Conservation (phyloP, 2,329 filamentous ascomycete genomes). For the Pyrenochaeta sp. region DNA sequence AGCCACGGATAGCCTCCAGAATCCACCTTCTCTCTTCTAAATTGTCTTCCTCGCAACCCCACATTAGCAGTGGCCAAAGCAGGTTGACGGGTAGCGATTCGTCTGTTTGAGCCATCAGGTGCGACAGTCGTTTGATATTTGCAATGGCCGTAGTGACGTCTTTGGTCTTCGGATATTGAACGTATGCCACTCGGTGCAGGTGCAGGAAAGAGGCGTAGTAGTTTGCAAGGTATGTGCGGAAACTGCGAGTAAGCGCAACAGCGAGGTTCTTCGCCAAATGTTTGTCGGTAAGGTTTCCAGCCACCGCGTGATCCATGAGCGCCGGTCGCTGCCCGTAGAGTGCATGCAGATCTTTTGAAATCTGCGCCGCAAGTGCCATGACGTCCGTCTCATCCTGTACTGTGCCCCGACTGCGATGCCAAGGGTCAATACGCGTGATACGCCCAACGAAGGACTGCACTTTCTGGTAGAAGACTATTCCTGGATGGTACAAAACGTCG, state of each 20-base stretch:
- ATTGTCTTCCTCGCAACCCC: conserved; percentile 63
- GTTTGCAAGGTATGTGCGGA: conserved; percentile 64
- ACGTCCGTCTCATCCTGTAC: conserved; percentile 67
- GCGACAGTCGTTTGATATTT: conserved; percentile 59
- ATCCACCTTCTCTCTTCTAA: conserved; percentile 60
- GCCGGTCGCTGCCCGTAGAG: conserved; percentile 61
- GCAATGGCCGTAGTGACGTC: conserved; percentile 57
- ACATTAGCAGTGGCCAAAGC: conserved; percentile 65
- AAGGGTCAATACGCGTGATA: conserved; percentile 64
- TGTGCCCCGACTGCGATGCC: conserved; percentile 63
- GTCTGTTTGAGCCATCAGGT: conserved; percentile 55
- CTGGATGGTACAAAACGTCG: conserved; percentile 63
- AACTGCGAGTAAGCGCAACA: conserved; percentile 60
- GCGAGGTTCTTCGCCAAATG: conserved; percentile 60
- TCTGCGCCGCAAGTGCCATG: conserved; percentile 62
- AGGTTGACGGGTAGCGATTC: conserved; percentile 63
- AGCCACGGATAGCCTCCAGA: conserved; percentile 54
- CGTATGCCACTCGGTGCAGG: conserved; percentile 65
- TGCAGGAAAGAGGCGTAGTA: conserved; percentile 65
- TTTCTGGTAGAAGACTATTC: conserved; percentile 65
- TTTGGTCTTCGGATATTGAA: conserved; percentile 60
- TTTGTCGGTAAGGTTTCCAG: conserved; percentile 58
- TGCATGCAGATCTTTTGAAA: conserved; percentile 59
- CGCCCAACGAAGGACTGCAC: conserved; percentile 65
- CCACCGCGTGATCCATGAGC: conserved; percentile 64